phyloP scores from a whole-genome alignment of 495 filamentous ascomycete genomes.

The Aspergillus sclerotioniger region DNA sequence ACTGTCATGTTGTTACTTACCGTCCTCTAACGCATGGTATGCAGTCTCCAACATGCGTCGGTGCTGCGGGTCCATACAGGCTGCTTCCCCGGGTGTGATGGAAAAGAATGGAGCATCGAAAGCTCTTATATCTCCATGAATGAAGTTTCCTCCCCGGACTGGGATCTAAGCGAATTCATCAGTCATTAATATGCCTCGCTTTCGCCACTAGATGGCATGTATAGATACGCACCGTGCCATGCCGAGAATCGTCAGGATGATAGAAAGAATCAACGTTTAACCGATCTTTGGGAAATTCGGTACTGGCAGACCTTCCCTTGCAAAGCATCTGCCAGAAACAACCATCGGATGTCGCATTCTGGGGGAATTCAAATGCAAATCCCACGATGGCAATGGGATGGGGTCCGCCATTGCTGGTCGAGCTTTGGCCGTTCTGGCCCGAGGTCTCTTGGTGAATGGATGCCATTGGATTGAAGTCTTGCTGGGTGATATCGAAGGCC shows the following conservation, averaged over 20 bases:
- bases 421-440: no score
- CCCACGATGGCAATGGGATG: neutral
- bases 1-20: neutral
- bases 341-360: conserved; percentile 44
- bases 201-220: no score
- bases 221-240: neutral
- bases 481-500: no score
- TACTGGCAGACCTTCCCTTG: conserved; percentile 44
- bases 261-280: conserved; percentile 48
- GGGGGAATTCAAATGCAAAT: conserved; percentile 56
- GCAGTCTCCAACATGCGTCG: conserved; percentile 17
- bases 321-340: conserved; percentile 55
- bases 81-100: conserved; percentile 9
- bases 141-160: conserved; percentile 26
- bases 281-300: conserved; percentile 42
- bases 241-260: conserved; percentile 36
- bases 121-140: conserved; percentile 26
- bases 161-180: neutral
- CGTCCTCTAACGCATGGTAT: conserved; percentile 20
- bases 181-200: neutral
- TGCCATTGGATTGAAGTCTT: no score
- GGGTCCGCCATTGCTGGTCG: no score
- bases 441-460: no score
- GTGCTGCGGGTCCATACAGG: conserved; percentile 14
- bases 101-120: conserved; percentile 26